These are phyloP conservation scores for Daldinia eschscholtzii DNA, from an alignment of 2,329 filamentous ascomycete species.

Conservation along the genomic window DNA sequence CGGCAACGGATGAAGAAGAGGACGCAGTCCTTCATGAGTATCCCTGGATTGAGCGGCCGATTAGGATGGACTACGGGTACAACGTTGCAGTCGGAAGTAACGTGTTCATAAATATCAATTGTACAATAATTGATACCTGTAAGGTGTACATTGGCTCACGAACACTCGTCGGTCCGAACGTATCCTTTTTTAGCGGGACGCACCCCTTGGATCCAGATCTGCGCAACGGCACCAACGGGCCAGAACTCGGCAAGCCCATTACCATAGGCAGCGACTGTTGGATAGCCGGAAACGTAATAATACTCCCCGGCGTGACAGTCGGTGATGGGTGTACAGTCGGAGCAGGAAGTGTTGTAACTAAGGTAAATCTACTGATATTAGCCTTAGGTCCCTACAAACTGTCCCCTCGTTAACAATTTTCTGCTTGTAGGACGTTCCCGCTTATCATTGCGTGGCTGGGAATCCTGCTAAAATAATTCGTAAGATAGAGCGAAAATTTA, in stretches of 20 bases:
- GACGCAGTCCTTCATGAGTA: conserved; percentile 72
- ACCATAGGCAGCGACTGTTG: conserved; percentile 84
- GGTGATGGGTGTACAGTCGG: conserved; percentile 80
- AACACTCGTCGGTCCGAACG: conserved; percentile 83
- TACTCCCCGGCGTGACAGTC: conserved; percentile 83
- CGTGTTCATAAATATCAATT: conserved; percentile 81
- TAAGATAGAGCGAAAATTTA: conserved; percentile 12
- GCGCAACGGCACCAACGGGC: conserved; percentile 79
- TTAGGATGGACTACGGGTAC: conserved; percentile 82
- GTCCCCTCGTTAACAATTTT: conserved; percentile 2
- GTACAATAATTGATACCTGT: conserved; percentile 82
- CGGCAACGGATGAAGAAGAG: conserved; percentile 71
- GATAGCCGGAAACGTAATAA: conserved; percentile 77
- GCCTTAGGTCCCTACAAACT: neutral
- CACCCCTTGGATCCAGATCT: conserved; percentile 83
- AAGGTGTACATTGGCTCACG: conserved; percentile 79
- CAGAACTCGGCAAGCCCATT: conserved; percentile 80
- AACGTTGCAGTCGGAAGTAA: conserved; percentile 78
- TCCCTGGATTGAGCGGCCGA: conserved; percentile 77
- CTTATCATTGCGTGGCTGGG: conserved; percentile 10
- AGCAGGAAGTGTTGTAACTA: conserved; percentile 69
- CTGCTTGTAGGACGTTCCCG: conserved; percentile 9
- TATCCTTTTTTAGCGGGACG: conserved; percentile 78
- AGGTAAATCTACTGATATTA: neutral
- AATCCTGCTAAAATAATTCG: conserved; percentile 16